Evolutionary conservation across 441 rosid genomes (phyloP).

Genomic region (Erysimum pusillum): DNA sequence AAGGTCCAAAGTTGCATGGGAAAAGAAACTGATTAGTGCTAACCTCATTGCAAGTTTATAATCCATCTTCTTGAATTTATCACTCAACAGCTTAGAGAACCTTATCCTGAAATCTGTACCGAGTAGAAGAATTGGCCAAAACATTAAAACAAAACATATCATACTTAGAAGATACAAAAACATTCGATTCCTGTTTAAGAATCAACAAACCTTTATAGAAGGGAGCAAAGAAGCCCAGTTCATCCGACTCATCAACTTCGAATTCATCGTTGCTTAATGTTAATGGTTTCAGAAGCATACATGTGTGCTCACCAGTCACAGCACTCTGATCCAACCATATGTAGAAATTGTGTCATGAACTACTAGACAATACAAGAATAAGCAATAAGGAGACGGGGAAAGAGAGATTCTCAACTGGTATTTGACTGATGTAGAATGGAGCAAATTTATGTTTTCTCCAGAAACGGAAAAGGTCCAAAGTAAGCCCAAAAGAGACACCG

Average conservation of each 20-base stretch:
- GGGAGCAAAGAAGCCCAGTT: constrained; percentile 92
- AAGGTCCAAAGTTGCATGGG: constrained; percentile 10
- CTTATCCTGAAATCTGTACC: constrained; percentile 78
- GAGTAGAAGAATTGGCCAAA: constrained; percentile 29
- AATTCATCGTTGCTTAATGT: constrained; percentile 76
- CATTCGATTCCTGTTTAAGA: constrained; percentile 14
- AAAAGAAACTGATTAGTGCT: constrained; percentile 36
- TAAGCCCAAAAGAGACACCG: constrained; percentile 98
- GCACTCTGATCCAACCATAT: constrained; percentile 64
- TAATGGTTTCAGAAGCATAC: constrained; percentile 90
- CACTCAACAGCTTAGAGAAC: constrained; percentile 70
- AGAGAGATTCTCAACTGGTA: constrained; percentile 69
- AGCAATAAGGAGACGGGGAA: constrained; percentile 21
- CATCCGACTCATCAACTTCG: constrained; percentile 68
- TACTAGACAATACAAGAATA: constrained; percentile 28
- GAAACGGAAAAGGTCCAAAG: constrained; percentile 92
- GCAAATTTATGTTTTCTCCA: constrained; percentile 94
- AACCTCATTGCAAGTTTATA: constrained; percentile 98
- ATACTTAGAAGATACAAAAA: constrained; percentile 4
- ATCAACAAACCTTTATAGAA: constrained; percentile 77
- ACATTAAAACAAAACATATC: constrained; percentile 12
- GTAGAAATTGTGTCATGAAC: constrained; percentile 35
- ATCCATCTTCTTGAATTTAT: constrained; percentile 74
- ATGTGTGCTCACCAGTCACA: constrained; percentile 94
- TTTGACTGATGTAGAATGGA: constrained; percentile 89